Evolutionary conservation across 2,329 filamentous ascomycete species (phyloP).

Genomic region (Sodiomyces alkalinus): DNA sequence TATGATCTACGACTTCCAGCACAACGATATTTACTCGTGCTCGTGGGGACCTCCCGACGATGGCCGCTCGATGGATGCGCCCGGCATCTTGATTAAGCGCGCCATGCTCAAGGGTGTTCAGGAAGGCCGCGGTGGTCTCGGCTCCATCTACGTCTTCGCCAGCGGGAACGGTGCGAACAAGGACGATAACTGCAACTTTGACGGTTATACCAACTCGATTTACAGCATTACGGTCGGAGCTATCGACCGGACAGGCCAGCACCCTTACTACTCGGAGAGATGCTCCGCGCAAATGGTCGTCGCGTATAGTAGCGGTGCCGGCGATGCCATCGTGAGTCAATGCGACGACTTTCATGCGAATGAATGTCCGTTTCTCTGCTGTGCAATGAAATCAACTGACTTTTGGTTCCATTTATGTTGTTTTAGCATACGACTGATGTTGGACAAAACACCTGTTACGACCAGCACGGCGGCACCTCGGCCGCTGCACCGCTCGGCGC

Average conservation of each 20-base stretch:
- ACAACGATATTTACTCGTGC: constrained; percentile 96
- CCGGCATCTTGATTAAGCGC: constrained; percentile 71
- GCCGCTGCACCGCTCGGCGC: constrained; percentile 87
- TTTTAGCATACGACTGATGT: constrained; percentile 88
- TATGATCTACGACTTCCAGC: constrained; percentile 80
- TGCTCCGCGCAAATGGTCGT: constrained; percentile 94
- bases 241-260: constrained; percentile 71
- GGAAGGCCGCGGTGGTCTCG: constrained; percentile 66
- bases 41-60: constrained; percentile 97
- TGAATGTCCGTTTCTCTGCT: no score
- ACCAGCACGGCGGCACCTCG: constrained; percentile 82
- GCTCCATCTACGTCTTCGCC: constrained; percentile 92
- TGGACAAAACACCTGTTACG: constrained; percentile 64
- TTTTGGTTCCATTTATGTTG: no score
- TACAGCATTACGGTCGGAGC: constrained; percentile 96
- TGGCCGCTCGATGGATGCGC: constrained; percentile 84
- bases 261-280: constrained; percentile 91
- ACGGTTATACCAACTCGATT: constrained; percentile 98
- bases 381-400: no score
- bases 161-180: constrained; percentile 79
- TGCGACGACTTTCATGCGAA: constrained; percentile 8
- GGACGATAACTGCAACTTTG: constrained; percentile 97
- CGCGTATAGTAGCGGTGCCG: constrained; percentile 84
- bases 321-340: constrained; percentile 57
- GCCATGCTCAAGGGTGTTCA: constrained; percentile 91